Evolutionary conservation across 1,284 basidiomycete genomes (phyloP).

Genomic region (Taiwanofungus camphoratus): DNA sequence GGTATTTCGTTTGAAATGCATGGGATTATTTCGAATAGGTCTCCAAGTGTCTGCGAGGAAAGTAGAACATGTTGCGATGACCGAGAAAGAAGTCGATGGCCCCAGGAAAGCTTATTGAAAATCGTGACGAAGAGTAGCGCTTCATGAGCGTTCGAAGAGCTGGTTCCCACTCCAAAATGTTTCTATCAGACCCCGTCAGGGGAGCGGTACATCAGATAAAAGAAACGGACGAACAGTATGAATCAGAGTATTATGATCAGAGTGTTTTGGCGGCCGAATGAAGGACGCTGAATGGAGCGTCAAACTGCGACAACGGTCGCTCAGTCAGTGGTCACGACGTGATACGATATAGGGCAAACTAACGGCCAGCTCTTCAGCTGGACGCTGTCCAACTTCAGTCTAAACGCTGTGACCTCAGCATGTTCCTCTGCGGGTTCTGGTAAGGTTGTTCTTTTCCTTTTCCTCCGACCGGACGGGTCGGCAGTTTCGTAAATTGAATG

Average conservation of each 20-base stretch:
- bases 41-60: slow-evolving; percentile 67
- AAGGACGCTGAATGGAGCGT: slow-evolving; percentile 50
- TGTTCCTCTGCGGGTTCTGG: slow-evolving; percentile 27
- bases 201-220: neutral
- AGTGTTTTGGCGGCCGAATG: slow-evolving; percentile 54
- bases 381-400: slow-evolving; percentile 42
- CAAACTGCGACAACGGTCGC: slow-evolving; percentile 34
- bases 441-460: slow-evolving; percentile 35
- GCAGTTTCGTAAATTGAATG: slow-evolving; percentile 41
- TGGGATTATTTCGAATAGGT: slow-evolving; percentile 55
- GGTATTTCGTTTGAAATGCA: slow-evolving; percentile 57
- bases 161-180: slow-evolving; percentile 19
- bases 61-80: slow-evolving; percentile 62
- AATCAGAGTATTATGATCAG: slow-evolving; percentile 57
- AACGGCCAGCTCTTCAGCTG: slow-evolving; percentile 58
- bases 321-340: neutral
- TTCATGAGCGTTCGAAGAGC: slow-evolving; percentile 25
- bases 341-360: slow-evolving; percentile 14
- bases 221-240: slow-evolving; percentile 33
- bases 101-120: slow-evolving; percentile 55
- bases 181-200: slow-evolving; percentile 24
- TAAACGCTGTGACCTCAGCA: slow-evolving; percentile 40
- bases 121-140: slow-evolving; percentile 55
- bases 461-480: slow-evolving; percentile 36
- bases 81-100: slow-evolving; percentile 52